Percentiles rank a stretch among this genome's conserved stretches.
Conservation (phyloP, 2,329 filamentous ascomycete genomes). For the Nemania bipapillata region DNA sequence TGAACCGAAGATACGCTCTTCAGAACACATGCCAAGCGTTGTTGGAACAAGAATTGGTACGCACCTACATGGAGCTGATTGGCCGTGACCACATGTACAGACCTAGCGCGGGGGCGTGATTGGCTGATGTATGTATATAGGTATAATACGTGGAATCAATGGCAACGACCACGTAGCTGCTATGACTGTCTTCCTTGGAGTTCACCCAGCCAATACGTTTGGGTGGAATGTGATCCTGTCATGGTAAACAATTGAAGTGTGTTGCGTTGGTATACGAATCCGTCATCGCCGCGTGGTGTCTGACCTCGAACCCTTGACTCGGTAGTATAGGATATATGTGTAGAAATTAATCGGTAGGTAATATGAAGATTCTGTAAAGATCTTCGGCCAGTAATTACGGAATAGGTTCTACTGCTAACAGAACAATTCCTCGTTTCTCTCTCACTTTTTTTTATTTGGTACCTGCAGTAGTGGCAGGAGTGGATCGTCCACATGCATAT, state of each 20-base stretch:
- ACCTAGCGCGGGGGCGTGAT: neutral
- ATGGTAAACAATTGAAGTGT: slow-evolving; percentile 6
- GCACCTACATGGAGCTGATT: neutral
- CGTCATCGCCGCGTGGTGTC: slow-evolving; percentile 16
- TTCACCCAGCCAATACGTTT: neutral
- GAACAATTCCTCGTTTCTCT: neutral
- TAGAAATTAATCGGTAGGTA: neutral
- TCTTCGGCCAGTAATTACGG: neutral
- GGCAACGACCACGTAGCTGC: slow-evolving; percentile 15
- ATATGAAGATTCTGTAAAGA: slow-evolving; percentile 4
- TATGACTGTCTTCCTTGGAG: neutral
- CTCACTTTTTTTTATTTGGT: slow-evolving; percentile 15
- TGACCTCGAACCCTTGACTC: neutral
- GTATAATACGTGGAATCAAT: slow-evolving; percentile 18
- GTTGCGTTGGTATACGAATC: slow-evolving; percentile 10
- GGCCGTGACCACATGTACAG: neutral
- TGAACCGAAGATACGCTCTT: neutral
- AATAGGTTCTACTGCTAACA: too few species aligned
- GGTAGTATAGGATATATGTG: neutral
- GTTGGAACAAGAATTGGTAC: neutral
- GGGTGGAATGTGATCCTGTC: slow-evolving; percentile 12
- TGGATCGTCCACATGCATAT: slow-evolving; percentile 32
- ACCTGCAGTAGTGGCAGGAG: slow-evolving; percentile 34
- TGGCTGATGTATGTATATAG: neutral
- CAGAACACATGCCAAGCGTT: slow-evolving; percentile 9